Conservation (phyloP, 306 rosid species). For the Ziziphus jujuba region DNA sequence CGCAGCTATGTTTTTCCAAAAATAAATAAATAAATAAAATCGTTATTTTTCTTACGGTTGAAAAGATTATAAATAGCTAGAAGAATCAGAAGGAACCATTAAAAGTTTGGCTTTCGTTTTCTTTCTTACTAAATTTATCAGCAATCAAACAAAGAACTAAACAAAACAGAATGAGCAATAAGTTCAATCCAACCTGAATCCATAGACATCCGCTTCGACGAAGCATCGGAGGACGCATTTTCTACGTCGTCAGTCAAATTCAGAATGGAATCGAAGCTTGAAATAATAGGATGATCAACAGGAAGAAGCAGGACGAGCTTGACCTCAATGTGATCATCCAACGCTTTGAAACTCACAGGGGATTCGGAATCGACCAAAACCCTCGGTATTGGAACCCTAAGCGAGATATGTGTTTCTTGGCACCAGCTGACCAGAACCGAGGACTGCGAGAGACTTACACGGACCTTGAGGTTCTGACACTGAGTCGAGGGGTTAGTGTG, state of each 20-base stretch:
- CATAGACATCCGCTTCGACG: slow-evolving; percentile 41
- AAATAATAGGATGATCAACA: slow-evolving; percentile 63
- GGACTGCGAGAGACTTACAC: slow-evolving; percentile 40
- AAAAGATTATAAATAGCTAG: background rate
- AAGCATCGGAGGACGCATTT: slow-evolving; percentile 16
- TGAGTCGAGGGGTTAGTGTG: slow-evolving; percentile 48
- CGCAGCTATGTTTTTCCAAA: too few relatives aligned
- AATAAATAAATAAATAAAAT: too few relatives aligned
- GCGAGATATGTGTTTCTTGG: slow-evolving; percentile 32
- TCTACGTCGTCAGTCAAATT: slow-evolving; percentile 29
- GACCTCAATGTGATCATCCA: slow-evolving; percentile 72
- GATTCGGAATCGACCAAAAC: slow-evolving; percentile 65
- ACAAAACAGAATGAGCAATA: background rate
- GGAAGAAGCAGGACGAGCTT: slow-evolving; percentile 82
- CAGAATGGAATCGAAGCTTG: slow-evolving; percentile 42
- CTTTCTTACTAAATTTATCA: background rate
- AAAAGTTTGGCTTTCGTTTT: background rate
- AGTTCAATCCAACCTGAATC: slow-evolving; percentile 51
- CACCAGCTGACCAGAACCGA: slow-evolving; percentile 46
- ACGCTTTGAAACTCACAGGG: slow-evolving; percentile 45
- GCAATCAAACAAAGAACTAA: background rate
- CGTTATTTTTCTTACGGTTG: background rate
- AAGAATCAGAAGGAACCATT: background rate
- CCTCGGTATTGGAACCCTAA: slow-evolving; percentile 73
- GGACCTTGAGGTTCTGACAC: slow-evolving; percentile 53